phyloP scores from a whole-genome alignment of 73 alveolate species.

The Tetrahymena thermophila region DNA sequence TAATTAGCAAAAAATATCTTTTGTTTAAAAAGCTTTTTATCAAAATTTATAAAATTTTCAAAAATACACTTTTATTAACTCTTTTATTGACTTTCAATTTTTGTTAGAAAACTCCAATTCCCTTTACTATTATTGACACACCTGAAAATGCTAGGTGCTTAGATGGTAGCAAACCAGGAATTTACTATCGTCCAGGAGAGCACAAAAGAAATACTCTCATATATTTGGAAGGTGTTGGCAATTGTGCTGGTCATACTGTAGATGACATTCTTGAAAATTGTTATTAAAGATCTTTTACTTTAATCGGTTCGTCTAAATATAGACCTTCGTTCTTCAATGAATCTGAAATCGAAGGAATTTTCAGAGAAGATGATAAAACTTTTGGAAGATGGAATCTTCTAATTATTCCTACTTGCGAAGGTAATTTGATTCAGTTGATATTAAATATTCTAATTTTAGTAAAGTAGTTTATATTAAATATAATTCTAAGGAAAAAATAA shows the following conservation, averaged over 20 bases:
- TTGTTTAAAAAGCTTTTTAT: too few relatives aligned
- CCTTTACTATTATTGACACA: neutral
- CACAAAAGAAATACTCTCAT: neutral
- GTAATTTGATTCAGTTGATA: neutral
- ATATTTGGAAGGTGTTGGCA: neutral
- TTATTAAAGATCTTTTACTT: neutral
- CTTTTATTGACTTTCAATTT: neutral
- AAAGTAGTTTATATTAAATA: too few relatives aligned
- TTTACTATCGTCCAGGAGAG: neutral
- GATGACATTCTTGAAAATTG: neutral
- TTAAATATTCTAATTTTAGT: too few relatives aligned
- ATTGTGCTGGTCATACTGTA: neutral
- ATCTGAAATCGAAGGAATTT: neutral
- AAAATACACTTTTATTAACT: neutral
- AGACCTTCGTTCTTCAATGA: neutral
- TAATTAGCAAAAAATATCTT: too few relatives aligned
- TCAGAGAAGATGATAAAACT: neutral
- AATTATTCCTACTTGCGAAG: neutral
- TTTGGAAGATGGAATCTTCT: neutral
- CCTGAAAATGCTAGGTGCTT: neutral
- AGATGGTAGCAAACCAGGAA: neutral
- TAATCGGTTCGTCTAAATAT: neutral
- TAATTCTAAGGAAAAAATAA: too few relatives aligned
- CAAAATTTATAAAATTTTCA: neutral
- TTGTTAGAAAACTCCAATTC: neutral